Evolutionary conservation across 495 filamentous ascomycete species (phyloP).

Genomic region (Hyaloscypha bicolor): DNA sequence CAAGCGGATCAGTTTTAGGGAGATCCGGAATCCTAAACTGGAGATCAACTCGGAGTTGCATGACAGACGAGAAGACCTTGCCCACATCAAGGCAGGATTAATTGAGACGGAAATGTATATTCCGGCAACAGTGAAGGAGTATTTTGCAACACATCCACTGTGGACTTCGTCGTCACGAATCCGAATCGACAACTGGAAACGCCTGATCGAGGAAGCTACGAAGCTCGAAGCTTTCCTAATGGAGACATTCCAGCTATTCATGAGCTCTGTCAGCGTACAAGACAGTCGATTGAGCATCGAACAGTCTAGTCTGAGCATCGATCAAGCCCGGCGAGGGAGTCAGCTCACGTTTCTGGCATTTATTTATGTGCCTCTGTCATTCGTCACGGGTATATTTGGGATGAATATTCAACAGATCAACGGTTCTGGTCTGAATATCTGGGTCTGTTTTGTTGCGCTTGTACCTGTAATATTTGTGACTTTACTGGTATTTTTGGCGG

Average conservation of each 20-base stretch:
- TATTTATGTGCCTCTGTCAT: slow-evolving; percentile 8
- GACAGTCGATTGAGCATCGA: background rate
- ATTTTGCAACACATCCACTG: background rate
- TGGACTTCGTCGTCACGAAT: background rate
- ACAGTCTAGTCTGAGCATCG: background rate
- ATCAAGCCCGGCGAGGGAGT: background rate
- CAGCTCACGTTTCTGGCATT: slow-evolving; percentile 8
- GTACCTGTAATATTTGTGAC: slow-evolving; percentile 1
- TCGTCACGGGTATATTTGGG: slow-evolving; percentile 2
- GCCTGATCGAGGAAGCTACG: background rate
- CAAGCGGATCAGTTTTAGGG: slow-evolving; percentile 3
- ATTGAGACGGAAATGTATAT: background rate
- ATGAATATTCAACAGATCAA: slow-evolving; percentile 14
- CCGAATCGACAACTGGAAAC: slow-evolving; percentile 2
- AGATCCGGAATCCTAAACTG: background rate
- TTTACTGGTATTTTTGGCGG: background rate
- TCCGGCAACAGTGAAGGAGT: background rate
- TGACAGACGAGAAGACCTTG: background rate
- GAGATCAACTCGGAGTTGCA: slow-evolving; percentile 1
- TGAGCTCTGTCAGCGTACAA: slow-evolving; percentile 2
- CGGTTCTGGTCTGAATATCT: slow-evolving; percentile 5
- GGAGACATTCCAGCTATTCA: slow-evolving; percentile 4
- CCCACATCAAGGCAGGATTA: background rate
- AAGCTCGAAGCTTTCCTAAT: background rate
- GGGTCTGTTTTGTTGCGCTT: background rate